phyloP scores from a whole-genome alignment of 371 early-diverging fungal genomes.

The Mortierella sp. region DNA sequence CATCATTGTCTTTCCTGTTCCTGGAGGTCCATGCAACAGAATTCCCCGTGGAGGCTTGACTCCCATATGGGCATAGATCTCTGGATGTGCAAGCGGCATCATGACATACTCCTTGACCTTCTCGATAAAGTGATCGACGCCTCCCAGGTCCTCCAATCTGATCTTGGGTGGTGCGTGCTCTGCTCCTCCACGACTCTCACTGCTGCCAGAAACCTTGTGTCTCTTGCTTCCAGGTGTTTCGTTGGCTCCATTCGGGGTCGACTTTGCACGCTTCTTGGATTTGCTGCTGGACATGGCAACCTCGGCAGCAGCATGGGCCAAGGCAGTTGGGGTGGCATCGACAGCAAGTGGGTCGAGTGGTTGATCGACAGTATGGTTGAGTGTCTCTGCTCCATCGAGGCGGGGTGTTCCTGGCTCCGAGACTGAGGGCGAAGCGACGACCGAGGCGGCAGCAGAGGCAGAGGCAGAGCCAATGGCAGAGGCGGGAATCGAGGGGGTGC shows the following conservation, averaged over 20 bases:
- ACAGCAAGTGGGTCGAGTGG: slow-evolving; percentile 43
- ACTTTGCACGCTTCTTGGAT: slow-evolving; percentile 63
- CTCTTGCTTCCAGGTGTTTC: slow-evolving; percentile 44
- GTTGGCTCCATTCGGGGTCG: slow-evolving; percentile 11
- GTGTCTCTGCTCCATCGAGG: slow-evolving; percentile 30
- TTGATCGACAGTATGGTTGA: not conserved
- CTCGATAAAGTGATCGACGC: slow-evolving; percentile 90
- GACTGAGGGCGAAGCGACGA: slow-evolving; percentile 41
- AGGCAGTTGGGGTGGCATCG: slow-evolving; percentile 49
- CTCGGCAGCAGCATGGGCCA: slow-evolving; percentile 40
- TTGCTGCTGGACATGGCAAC: slow-evolving; percentile 32
- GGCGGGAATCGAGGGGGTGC: slow-evolving; percentile 22
- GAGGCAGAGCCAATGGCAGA: slow-evolving; percentile 7
- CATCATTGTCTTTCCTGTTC: slow-evolving; percentile 99
- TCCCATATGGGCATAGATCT: slow-evolving; percentile 95
- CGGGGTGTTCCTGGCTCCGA: slow-evolving; percentile 44
- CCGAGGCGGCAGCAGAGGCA: slow-evolving; percentile 41
- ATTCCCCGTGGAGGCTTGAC: slow-evolving; percentile 98
- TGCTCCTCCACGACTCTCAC: slow-evolving; percentile 27
- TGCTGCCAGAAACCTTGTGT: slow-evolving; percentile 31
- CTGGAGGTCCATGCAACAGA: slow-evolving; percentile 99
- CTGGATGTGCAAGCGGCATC: slow-evolving; percentile 97
- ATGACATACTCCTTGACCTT: slow-evolving; percentile 97
- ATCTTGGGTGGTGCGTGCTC: slow-evolving; percentile 72
- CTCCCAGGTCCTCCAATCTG: slow-evolving; percentile 87